Base-by-base conservation (phyloP, 2,329 filamentous ascomycete genomes). In the Tetracladium maxilliforme region DNA sequence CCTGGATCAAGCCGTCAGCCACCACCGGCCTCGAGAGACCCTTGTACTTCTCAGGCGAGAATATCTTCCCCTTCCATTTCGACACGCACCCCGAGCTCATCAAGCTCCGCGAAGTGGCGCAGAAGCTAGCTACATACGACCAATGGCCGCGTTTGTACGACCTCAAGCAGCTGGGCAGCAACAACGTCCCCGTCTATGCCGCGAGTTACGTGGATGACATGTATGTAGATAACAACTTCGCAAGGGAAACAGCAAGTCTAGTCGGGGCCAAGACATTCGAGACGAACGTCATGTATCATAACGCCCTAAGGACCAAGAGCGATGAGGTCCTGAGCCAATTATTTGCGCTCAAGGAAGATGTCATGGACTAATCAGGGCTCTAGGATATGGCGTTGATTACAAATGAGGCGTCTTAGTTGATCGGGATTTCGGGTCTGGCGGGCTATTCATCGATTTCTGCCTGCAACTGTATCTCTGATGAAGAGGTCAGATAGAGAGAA, bases 41-140 rank as follows among this genome's bases (percentile, higher is more conserved):
- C 0, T 56, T 90, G 13, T 79, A 67, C 48, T 92, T 94, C 52
- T 83, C 81, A 0, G 84, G 86, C 31, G 87, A 95, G 54, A 94
- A 93, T 83, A 68, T 93, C 25, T 93, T 73, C 46, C 76, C 79
- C 1, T 77, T 80, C 49, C 79, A 86, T 61, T 86, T 93, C 37
- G 70, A 84, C 19, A 75, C 75, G 10, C 87, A 82, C 41, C 59
- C 70, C 1, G 83, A 92, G 47, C 67, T 95, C 12, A 54, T 54
- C n/a, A 56, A 69, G 29, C 51, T 95, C 23, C 65, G 64, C 27
- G 57, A 69, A 8, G 75, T 72, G 0, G 83, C 82, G 0, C 57
- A 86, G 7, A 58, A 72, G 13, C 58, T 94, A 14, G 86, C 86
- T 1, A 41, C 57, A 1, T 65, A 67, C 22, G 49, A 62, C 5